These are phyloP conservation scores for Saccharomyces hybrid DNA, from an alignment of 1,139 yeast genomes.

Conservation along the genomic window DNA sequence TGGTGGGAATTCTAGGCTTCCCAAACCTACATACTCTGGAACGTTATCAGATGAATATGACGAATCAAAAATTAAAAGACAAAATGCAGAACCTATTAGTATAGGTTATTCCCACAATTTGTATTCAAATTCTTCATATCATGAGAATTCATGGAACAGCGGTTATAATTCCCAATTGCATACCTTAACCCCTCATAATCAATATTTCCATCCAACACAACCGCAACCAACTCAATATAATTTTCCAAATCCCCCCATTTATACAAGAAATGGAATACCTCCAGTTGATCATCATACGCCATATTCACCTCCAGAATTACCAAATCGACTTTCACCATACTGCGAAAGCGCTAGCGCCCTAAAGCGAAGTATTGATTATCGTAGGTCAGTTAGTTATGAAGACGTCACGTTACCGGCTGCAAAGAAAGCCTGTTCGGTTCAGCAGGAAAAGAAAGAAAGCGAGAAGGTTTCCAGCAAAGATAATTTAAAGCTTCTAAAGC, in stretches of 20 bases:
- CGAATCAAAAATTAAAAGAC: background rate
- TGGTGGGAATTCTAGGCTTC: constrained; percentile 11
- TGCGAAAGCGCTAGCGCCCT: background rate
- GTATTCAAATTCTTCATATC: background rate
- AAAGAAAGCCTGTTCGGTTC: background rate
- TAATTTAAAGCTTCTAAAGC: background rate
- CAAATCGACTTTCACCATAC: background rate
- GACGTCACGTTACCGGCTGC: constrained; percentile 4
- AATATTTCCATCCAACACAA: background rate
- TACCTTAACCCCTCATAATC: background rate
- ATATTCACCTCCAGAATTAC: background rate
- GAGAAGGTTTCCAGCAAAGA: background rate
- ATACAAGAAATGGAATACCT: background rate
- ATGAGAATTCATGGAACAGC: background rate
- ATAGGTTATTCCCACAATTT: background rate
- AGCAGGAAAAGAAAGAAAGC: background rate
- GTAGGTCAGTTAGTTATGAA: constrained; percentile 5
- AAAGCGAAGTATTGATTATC: background rate
- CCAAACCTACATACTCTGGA: constrained; percentile 28
- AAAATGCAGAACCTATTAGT: constrained; percentile 4
- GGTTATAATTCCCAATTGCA: background rate
- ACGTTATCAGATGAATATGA: constrained; percentile 6
- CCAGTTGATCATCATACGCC: background rate
- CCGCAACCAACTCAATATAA: background rate
- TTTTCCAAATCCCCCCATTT: background rate